A percentile compares a stretch with the other conserved stretches of the same genome.
phyloP scores from a whole-genome alignment of 257 asterid genomes.

The Coffea eugenioides region DNA sequence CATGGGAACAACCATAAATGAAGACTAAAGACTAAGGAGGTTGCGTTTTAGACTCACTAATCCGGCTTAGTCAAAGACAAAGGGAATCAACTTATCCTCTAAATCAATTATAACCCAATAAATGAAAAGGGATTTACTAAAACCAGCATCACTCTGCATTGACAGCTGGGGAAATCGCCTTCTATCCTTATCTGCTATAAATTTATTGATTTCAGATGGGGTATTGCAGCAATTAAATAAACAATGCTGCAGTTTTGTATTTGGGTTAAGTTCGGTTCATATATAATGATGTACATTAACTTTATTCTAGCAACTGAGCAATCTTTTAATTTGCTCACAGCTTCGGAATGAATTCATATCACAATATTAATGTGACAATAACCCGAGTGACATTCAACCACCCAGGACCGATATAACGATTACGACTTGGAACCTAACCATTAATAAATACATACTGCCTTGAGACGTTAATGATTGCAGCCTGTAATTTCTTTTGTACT shows the following conservation, averaged over 20 bases:
- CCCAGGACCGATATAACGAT: background rate
- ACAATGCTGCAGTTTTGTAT: background rate
- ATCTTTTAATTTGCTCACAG: background rate
- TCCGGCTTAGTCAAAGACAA: background rate
- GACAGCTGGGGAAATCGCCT: background rate
- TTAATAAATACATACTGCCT: background rate
- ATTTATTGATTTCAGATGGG: background rate
- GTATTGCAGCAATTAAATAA: background rate
- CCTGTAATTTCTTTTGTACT: background rate
- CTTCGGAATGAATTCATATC: background rate
- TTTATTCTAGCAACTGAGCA: background rate
- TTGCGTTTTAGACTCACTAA: background rate
- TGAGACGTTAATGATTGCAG: background rate
- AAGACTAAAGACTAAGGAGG: background rate
- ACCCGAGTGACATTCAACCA: background rate
- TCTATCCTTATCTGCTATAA: background rate
- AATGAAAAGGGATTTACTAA: too few species aligned
- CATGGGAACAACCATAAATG: background rate
- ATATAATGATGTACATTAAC: background rate
- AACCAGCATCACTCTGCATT: too few species aligned
- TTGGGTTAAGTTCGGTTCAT: background rate
- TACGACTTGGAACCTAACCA: constrained; percentile 7
- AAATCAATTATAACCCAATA: too few species aligned
- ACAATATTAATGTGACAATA: background rate
- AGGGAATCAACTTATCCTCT: too few species aligned